Conservation (phyloP, 2,329 filamentous ascomycete species). For the Scolecobasidium constrictum region DNA sequence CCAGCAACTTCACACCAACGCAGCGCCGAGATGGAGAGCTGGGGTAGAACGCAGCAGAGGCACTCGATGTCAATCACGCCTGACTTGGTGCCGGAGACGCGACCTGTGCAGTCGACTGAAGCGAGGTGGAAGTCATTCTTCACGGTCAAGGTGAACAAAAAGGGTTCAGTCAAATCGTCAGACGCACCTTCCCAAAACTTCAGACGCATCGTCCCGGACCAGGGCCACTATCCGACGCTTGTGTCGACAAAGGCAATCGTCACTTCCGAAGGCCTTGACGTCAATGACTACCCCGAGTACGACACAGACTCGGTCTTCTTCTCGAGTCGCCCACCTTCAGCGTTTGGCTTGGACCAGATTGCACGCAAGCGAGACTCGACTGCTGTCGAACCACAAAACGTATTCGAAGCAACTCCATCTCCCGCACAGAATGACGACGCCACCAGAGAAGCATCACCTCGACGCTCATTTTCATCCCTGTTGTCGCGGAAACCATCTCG, state of each 20-base stretch:
- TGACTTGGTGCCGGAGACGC: background rate
- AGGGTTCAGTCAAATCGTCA: conserved; percentile 24
- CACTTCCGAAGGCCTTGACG: conserved; percentile 19
- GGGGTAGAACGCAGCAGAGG: background rate
- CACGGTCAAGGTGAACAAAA: conserved; percentile 22
- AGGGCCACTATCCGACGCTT: conserved; percentile 35
- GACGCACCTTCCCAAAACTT: conserved; percentile 27
- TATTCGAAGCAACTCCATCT: background rate
- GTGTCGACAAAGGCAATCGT: conserved; percentile 33
- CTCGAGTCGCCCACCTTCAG: conserved; percentile 27
- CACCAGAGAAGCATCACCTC: conserved; percentile 16
- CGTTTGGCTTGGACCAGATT: conserved; percentile 19
- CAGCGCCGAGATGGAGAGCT: conserved; percentile 41
- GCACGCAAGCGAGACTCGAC: background rate
- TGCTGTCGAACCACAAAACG: background rate
- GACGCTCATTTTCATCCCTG: conserved; percentile 39
- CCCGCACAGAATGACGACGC: background rate
- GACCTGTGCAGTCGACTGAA: conserved; percentile 11
- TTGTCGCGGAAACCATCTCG: conserved; percentile 8
- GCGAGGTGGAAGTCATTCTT: conserved; percentile 27
- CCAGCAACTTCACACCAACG: conserved; percentile 73
- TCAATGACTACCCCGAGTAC: conserved; percentile 25
- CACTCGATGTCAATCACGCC: background rate
- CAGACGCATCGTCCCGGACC: conserved; percentile 33
- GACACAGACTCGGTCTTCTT: conserved; percentile 28